Evolutionary conservation across 345 rosid genomes (phyloP).

Genomic region (Gossypium longicalyx): DNA sequence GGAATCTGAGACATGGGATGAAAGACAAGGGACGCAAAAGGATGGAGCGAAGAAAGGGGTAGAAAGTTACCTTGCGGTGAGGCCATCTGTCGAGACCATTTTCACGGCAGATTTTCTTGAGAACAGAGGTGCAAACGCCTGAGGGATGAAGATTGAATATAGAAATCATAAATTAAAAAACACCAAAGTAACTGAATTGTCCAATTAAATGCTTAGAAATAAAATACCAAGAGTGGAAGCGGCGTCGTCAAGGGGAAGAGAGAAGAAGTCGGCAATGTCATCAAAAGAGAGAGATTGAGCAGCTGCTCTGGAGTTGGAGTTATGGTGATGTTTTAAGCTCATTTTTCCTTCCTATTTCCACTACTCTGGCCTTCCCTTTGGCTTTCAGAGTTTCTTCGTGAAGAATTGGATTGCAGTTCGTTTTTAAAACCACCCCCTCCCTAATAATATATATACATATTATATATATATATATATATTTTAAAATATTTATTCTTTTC

Average conservation of each 20-base stretch:
- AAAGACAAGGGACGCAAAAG: background rate
- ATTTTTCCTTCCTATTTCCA: background rate
- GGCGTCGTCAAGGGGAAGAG: conserved; percentile 38
- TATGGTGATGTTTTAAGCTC: conserved; percentile 7
- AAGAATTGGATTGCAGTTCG: too few species aligned
- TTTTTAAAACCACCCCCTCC: too few species aligned
- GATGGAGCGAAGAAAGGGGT: too few species aligned
- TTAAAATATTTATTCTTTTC: too few species aligned
- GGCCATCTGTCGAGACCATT: conserved; percentile 52
- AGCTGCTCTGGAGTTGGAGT: conserved; percentile 5
- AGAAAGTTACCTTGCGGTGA: conserved; percentile 31
- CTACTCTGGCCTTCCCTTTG: background rate
- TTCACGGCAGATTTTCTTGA: conserved; percentile 43
- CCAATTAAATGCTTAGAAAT: background rate
- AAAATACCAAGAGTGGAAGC: conserved; percentile 30
- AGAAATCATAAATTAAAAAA: background rate
- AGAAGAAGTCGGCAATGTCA: conserved; percentile 32
- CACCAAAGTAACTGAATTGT: background rate
- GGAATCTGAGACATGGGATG: background rate
- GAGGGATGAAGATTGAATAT: background rate
- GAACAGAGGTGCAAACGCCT: conserved; percentile 39
- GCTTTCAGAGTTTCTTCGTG: too few species aligned
- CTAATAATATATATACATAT: too few species aligned
- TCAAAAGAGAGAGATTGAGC: conserved; percentile 24
- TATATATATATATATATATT: too few species aligned